A percentile compares a stretch with the other conserved stretches of the same genome.
phyloP scores from a whole-genome alignment of 176 grass and related monocot genomes.

The Rhynchospora pubera region DNA sequence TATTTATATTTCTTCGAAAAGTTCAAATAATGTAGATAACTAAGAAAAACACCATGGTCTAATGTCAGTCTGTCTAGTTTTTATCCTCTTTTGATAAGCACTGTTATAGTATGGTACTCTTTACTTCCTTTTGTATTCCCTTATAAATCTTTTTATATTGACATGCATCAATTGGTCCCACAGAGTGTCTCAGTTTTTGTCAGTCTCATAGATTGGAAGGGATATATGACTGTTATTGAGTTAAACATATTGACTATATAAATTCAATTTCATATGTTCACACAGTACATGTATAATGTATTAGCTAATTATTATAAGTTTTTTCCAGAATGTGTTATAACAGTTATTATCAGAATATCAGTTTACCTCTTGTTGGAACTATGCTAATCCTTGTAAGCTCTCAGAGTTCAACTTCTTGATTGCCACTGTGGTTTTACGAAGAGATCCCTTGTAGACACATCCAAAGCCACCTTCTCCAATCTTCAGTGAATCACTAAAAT shows the following conservation, averaged over 20 bases:
- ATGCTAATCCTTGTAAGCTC: constrained; percentile 38
- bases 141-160: background rate
- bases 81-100: background rate
- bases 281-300: background rate
- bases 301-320: background rate
- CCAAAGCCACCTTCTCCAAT: constrained; percentile 74
- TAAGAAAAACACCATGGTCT: too few species aligned
- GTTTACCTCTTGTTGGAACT: constrained; percentile 71
- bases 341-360: background rate
- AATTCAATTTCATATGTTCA: background rate
- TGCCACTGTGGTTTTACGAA: constrained; percentile 55
- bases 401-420: constrained; percentile 67
- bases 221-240: background rate
- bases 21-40: background rate
- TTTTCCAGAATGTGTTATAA: background rate
- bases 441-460: constrained; percentile 47
- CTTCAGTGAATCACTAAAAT: constrained; percentile 47
- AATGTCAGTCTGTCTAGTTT: too few species aligned
- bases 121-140: background rate
- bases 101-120: background rate
- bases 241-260: background rate
- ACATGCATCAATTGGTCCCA: background rate
- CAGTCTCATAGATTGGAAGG: background rate
- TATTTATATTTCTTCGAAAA: background rate
- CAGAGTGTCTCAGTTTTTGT: background rate